A percentile compares a stretch with the other conserved stretches of the same genome.
These are phyloP conservation scores for Musa itinerans DNA, from an alignment of 176 grass and related monocot species.

Conservation along the genomic window DNA sequence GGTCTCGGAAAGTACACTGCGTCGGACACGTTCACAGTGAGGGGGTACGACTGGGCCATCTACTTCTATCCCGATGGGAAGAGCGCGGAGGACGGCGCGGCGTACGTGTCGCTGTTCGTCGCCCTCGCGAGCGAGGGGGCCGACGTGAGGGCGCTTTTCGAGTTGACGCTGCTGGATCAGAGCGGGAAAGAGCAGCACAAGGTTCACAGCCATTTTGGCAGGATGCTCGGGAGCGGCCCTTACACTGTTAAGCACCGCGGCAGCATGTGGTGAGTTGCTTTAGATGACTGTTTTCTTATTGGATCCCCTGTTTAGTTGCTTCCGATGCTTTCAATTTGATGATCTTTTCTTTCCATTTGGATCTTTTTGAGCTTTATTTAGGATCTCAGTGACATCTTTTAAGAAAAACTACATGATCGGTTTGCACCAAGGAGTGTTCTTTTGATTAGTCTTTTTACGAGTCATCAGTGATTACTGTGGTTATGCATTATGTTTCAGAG, in stretches of 20 bases:
- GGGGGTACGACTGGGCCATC: slow-evolving; percentile 11
- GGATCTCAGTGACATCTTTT: no score
- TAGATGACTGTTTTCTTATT: background rate
- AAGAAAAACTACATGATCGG: no score
- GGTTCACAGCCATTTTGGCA: slow-evolving; percentile 82
- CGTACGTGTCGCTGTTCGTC: slow-evolving; percentile 8
- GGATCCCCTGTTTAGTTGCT: background rate
- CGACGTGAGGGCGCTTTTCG: slow-evolving; percentile 28
- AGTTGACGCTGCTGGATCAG: slow-evolving; percentile 86
- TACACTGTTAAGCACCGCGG: slow-evolving; percentile 94
- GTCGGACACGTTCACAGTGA: background rate
- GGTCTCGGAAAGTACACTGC: slow-evolving; percentile 4
- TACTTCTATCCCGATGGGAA: slow-evolving; percentile 19
- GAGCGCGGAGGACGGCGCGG: slow-evolving; percentile 1
- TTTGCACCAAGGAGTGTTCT: no score
- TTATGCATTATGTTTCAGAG: no score
- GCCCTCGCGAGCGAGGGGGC: slow-evolving; percentile 9
- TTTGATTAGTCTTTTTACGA: no score
- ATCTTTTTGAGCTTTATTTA: no score
- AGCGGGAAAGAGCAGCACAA: slow-evolving; percentile 84
- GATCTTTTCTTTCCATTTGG: no score
- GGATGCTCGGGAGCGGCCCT: slow-evolving; percentile 71
- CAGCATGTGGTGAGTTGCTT: slow-evolving; percentile 74
- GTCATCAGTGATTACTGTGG: no score
- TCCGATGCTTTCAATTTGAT: background rate